Evolutionary conservation across 331 rosid genomes (phyloP).

Genomic region (Prunus yedoensis): DNA sequence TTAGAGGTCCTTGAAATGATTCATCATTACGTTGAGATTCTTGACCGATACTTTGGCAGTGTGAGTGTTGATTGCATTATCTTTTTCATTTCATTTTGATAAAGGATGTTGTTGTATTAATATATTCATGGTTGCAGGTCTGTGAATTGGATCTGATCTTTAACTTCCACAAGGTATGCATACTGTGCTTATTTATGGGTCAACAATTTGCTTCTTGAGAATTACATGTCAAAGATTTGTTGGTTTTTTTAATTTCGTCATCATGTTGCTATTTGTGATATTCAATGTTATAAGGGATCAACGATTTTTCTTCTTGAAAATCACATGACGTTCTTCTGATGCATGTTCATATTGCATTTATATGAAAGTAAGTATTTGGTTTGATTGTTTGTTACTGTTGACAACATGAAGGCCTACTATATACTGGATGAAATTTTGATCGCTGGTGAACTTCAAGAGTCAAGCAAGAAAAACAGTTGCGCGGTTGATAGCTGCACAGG

Average conservation of each 20-base stretch:
- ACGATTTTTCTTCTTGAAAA: not conserved
- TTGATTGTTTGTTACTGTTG: constrained; percentile 15
- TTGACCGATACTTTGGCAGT: constrained; percentile 93
- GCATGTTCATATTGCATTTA: not conserved
- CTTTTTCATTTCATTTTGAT: not conserved
- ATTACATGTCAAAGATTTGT: not conserved
- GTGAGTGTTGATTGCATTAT: constrained; percentile 40
- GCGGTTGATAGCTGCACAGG: constrained; percentile 95
- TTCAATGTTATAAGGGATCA: no score
- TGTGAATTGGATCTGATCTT: constrained; percentile 95
- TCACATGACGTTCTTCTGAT: not conserved
- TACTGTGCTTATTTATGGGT: constrained; percentile 7
- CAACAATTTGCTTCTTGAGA: not conserved
- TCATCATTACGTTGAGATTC: constrained; percentile 87
- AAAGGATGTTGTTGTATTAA: not conserved
- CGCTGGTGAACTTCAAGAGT: constrained; percentile 96
- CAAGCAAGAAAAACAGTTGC: constrained; percentile 97
- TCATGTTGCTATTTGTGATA: not conserved
- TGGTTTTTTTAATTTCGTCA: not conserved
- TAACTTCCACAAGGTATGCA: constrained; percentile 90
- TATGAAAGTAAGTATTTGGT: constrained; percentile 6
- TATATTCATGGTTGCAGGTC: constrained; percentile 52
- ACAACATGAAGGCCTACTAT: constrained; percentile 73
- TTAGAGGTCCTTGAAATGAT: constrained; percentile 82
- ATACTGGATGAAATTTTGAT: constrained; percentile 84